Percentiles rank a stretch among this genome's conserved stretches.
phyloP scores from a whole-genome alignment of 2,329 filamentous ascomycete species.

The Penicillium sp. region DNA sequence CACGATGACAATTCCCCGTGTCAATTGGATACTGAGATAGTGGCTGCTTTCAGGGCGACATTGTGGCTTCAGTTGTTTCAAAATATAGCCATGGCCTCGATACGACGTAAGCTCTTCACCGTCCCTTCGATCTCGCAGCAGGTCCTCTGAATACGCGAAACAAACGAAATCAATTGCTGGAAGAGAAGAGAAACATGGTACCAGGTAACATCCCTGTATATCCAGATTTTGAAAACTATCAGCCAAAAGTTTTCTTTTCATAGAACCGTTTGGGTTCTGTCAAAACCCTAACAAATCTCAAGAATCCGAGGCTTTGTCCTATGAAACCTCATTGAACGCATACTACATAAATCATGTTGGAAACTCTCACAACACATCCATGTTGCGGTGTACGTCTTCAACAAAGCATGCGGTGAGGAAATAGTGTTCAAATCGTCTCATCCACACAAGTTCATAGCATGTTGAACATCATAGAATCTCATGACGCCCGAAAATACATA shows the following conservation, averaged over 20 bases:
- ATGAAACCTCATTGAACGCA: neutral
- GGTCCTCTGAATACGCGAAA: neutral
- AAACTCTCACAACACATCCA: neutral
- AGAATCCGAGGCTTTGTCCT: neutral
- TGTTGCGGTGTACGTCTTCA: neutral
- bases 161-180: rapidly evolving
- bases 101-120: neutral
- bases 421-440: neutral
- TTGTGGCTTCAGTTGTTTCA: neutral
- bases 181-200: neutral
- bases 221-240: neutral
- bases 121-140: neutral
- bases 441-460: neutral
- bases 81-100: neutral
- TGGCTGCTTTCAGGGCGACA: neutral
- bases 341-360: neutral
- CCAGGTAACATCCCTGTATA: neutral
- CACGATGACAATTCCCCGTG: neutral
- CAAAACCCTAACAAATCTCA: neutral
- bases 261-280: neutral
- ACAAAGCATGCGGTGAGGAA: neutral
- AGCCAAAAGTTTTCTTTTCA: neutral
- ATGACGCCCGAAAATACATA: neutral
- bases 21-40: neutral
- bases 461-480: neutral